These are phyloP conservation scores for Stephania cephalantha DNA, from an alignment of 164 flowering plant species.

Conservation along the genomic window DNA sequence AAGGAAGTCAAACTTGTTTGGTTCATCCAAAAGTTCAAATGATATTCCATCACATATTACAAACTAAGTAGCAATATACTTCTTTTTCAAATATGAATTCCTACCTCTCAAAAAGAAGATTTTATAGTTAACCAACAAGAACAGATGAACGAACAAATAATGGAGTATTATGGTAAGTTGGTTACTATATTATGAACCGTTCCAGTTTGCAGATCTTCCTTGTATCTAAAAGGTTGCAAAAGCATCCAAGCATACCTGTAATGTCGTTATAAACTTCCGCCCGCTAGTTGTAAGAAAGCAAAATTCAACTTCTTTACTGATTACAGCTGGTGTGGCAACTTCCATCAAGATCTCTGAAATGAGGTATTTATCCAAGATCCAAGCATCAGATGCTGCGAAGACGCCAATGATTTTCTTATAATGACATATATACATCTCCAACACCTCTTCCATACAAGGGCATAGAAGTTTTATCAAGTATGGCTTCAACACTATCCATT, in stretches of 20 bases:
- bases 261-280: conserved; percentile 40
- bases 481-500: conserved; percentile 36
- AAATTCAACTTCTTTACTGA: conserved; percentile 34
- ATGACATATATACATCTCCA: conserved; percentile 36
- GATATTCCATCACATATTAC: neutral
- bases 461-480: conserved; percentile 40
- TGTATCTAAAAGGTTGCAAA: neutral
- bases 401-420: conserved; percentile 45
- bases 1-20: too few relatives aligned
- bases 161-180: neutral
- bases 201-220: neutral
- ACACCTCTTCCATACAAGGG: conserved; percentile 47
- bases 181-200: neutral
- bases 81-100: neutral
- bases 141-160: neutral
- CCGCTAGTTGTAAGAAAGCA: conserved; percentile 63
- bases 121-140: neutral
- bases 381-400: conserved; percentile 43
- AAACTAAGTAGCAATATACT: neutral
- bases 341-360: conserved; percentile 33
- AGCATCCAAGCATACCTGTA: conserved; percentile 41
- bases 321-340: conserved; percentile 15
- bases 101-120: neutral
- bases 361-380: conserved; percentile 52
- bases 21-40: neutral